phyloP scores from a whole-genome alignment of 2,329 filamentous ascomycete species.

The Ophidiomyces ophidiicola region DNA sequence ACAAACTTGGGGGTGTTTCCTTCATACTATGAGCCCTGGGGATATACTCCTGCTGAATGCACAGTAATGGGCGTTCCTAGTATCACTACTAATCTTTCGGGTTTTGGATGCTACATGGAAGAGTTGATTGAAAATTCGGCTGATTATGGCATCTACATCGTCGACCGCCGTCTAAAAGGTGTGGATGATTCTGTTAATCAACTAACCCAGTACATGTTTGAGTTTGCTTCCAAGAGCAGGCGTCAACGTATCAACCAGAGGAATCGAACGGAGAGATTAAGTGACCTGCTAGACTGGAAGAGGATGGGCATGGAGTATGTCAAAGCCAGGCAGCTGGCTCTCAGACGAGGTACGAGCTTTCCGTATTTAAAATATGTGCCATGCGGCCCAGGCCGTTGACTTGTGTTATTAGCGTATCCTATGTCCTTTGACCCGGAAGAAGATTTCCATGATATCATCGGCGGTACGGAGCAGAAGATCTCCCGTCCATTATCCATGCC shows the following conservation, averaged over 20 bases:
- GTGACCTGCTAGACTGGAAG: conserved; percentile 96
- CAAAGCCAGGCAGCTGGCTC: conserved; percentile 85
- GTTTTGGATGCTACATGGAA: conserved; percentile 99
- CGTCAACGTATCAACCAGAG: conserved; percentile 97
- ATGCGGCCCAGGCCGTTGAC: not conserved
- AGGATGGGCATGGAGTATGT: conserved; percentile 99
- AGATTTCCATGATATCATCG: conserved; percentile 80
- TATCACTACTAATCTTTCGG: conserved; percentile 94
- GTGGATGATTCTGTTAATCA: conserved; percentile 97
- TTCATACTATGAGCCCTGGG: conserved; percentile 99
- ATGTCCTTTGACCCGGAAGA: conserved; percentile 64
- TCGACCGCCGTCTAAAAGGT: conserved; percentile 87
- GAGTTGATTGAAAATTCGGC: conserved; percentile 95
- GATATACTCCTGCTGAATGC: conserved; percentile 94
- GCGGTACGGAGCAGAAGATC: conserved; percentile 87
- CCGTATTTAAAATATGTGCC: not conserved
- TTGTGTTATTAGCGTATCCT: conserved; percentile 57
- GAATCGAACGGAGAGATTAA: conserved; percentile 88
- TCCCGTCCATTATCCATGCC: conserved; percentile 87
- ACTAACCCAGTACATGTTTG: conserved; percentile 80
- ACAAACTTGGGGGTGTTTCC: conserved; percentile 92
- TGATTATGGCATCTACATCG: conserved; percentile 98
- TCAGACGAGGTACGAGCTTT: conserved; percentile 49
- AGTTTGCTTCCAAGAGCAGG: conserved; percentile 85
- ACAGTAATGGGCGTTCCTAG: conserved; percentile 98